phyloP scores from a whole-genome alignment of 768 basidiomycete genomes.

The Leccinum subgranulosum region DNA sequence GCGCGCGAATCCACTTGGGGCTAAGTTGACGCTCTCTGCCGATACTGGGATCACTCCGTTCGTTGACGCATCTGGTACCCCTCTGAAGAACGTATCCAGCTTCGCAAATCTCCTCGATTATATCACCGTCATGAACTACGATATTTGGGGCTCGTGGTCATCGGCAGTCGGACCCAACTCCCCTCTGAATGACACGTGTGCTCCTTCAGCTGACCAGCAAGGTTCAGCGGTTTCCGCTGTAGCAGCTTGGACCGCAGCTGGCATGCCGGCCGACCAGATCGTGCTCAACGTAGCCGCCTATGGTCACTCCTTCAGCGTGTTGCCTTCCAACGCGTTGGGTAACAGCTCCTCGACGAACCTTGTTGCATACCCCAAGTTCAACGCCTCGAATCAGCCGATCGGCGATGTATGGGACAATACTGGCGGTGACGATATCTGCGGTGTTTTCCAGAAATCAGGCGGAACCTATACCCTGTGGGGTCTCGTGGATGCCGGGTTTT shows the following conservation, averaged over 20 bases:
- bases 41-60: slow-evolving; percentile 70
- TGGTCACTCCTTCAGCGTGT: slow-evolving; percentile 67
- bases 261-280: slow-evolving; percentile 66
- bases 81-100: slow-evolving; percentile 63
- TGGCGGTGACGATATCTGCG: slow-evolving; percentile 53
- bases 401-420: slow-evolving; percentile 57
- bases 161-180: slow-evolving; percentile 72
- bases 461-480: slow-evolving; percentile 63
- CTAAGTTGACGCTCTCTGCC: slow-evolving; percentile 62
- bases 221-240: slow-evolving; percentile 80
- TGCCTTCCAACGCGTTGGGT: slow-evolving; percentile 35
- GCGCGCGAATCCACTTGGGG: slow-evolving; percentile 47
- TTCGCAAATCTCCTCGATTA: slow-evolving; percentile 72
- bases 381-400: slow-evolving; percentile 39
- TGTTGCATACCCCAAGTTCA: slow-evolving; percentile 48
- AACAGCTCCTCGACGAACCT: slow-evolving; percentile 35
- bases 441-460: slow-evolving; percentile 40
- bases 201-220: slow-evolving; percentile 48
- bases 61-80: slow-evolving; percentile 52
- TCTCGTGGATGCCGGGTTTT: slow-evolving; percentile 53
- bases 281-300: slow-evolving; percentile 81
- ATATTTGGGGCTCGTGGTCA: slow-evolving; percentile 52
- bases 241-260: slow-evolving; percentile 68
- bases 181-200: slow-evolving; percentile 76
- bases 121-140: slow-evolving; percentile 66